These are phyloP conservation scores for Cladosporium sp. DNA, from an alignment of 2,329 filamentous ascomycete species.

Conservation along the genomic window DNA sequence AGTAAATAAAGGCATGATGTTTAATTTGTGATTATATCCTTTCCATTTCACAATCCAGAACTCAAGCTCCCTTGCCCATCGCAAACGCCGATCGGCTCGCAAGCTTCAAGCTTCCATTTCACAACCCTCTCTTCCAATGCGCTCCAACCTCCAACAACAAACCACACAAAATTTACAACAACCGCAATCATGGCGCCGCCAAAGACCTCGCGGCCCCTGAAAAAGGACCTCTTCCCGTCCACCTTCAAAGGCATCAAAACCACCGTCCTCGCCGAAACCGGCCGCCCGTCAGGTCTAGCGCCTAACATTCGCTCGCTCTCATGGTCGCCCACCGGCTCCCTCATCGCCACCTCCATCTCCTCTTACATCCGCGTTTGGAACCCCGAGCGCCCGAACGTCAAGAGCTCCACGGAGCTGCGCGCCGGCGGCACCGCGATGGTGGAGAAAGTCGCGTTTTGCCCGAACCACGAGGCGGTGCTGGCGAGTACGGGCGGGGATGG, in stretches of 20 bases:
- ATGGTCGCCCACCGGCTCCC: constrained; percentile 83
- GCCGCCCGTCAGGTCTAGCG: constrained; percentile 35
- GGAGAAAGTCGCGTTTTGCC: constrained; percentile 78
- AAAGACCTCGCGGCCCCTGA: constrained; percentile 57
- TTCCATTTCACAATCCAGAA: background rate
- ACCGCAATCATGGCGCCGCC: constrained; percentile 40
- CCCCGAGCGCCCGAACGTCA: constrained; percentile 71
- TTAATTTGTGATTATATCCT: background rate
- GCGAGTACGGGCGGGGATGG: constrained; percentile 75
- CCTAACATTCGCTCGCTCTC: constrained; percentile 54
- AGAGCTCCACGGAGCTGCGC: constrained; percentile 74
- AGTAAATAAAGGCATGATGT: background rate
- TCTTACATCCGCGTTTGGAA: constrained; percentile 80
- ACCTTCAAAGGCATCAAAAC: constrained; percentile 70
- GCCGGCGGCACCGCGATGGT: constrained; percentile 48
- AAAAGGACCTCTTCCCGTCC: constrained; percentile 68
- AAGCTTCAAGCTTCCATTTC: constrained; percentile 8
- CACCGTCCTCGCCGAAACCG: constrained; percentile 61
- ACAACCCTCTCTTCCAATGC: constrained; percentile 12
- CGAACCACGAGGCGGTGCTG: constrained; percentile 73
- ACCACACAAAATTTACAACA: background rate
- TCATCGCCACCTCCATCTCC: constrained; percentile 78
- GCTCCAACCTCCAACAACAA: constrained; percentile 2
- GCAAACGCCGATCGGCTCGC: constrained; percentile 43
- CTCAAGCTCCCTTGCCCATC: background rate